A percentile compares a stretch with the other conserved stretches of the same genome.
phyloP scores from a whole-genome alignment of 371 early-diverging fungal genomes.

The Lichtheimia corymbifera region DNA sequence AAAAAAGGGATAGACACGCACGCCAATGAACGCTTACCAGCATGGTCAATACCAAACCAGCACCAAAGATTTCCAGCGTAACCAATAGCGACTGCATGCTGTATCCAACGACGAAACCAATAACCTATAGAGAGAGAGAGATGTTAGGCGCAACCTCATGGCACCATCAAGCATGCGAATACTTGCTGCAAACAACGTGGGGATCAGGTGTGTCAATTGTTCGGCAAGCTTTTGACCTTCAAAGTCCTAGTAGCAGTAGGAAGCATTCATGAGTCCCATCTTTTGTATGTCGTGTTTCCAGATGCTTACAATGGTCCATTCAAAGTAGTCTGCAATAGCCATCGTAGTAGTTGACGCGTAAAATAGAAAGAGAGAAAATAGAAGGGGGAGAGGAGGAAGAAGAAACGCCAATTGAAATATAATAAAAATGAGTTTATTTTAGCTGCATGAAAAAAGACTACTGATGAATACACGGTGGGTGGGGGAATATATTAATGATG shows the following conservation, averaged over 20 bases:
- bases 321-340: conserved; percentile 15
- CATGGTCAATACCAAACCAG: conserved; percentile 9
- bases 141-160: neutral
- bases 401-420: too few species aligned
- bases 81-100: conserved; percentile 11
- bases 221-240: conserved; percentile 26
- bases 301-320: conserved; percentile 16
- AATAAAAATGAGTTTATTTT: too few species aligned
- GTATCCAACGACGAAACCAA: conserved; percentile 22
- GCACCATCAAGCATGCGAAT: neutral
- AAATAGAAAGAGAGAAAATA: neutral
- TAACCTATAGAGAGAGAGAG: conserved; percentile 11
- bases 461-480: neutral
- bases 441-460: too few species aligned
- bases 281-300: neutral
- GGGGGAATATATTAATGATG: conserved; percentile 3
- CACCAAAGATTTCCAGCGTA: conserved; percentile 14
- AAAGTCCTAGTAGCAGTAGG: conserved; percentile 22
- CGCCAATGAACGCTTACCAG: conserved; percentile 6
- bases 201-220: conserved; percentile 25
- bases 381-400: neutral
- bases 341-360: conserved; percentile 3
- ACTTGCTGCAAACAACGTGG: conserved; percentile 31
- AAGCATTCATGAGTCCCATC: conserved; percentile 14
- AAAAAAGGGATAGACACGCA: neutral